These are phyloP conservation scores for Falciphora oryzae DNA, from an alignment of 2,329 filamentous ascomycete genomes.

Conservation along the genomic window DNA sequence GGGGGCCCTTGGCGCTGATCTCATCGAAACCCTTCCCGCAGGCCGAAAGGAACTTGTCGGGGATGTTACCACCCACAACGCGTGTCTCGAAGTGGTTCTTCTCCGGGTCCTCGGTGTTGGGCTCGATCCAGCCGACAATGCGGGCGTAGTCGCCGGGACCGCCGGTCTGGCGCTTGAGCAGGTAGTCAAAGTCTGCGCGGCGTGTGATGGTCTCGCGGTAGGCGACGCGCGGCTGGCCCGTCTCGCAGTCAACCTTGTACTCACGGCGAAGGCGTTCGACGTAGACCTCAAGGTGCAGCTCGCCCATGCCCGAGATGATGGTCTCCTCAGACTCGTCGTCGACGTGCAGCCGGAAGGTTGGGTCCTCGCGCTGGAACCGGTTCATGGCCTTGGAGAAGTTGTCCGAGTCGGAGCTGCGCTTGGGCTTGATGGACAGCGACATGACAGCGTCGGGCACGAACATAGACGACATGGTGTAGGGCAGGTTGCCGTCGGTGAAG, in stretches of 20 bases:
- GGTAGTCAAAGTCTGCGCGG: conserved; percentile 80
- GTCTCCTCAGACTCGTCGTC: conserved; percentile 92
- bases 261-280: conserved; percentile 94
- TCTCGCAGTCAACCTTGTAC: conserved; percentile 92
- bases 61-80: conserved; percentile 83
- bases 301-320: conserved; percentile 97
- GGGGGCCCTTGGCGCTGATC: conserved; percentile 77
- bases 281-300: conserved; percentile 94
- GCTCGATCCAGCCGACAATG: conserved; percentile 88
- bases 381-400: conserved; percentile 99
- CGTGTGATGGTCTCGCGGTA: conserved; percentile 91
- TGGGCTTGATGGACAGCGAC: conserved; percentile 94
- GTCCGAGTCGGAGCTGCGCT: conserved; percentile 82
- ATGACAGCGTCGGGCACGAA: conserved; percentile 97
- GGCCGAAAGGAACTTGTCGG: conserved; percentile 91
- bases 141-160: conserved; percentile 94
- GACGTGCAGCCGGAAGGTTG: conserved; percentile 92
- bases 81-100: conserved; percentile 82
- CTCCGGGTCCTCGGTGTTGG: conserved; percentile 57
- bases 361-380: conserved; percentile 96
- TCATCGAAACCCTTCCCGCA: conserved; percentile 92
- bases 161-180: conserved; percentile 91
- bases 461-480: conserved; percentile 97
- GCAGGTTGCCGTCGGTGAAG: conserved; percentile 88
- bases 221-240: conserved; percentile 93